Conservation (phyloP, 116 monocot genomes). For the Thalassia testudinum region DNA sequence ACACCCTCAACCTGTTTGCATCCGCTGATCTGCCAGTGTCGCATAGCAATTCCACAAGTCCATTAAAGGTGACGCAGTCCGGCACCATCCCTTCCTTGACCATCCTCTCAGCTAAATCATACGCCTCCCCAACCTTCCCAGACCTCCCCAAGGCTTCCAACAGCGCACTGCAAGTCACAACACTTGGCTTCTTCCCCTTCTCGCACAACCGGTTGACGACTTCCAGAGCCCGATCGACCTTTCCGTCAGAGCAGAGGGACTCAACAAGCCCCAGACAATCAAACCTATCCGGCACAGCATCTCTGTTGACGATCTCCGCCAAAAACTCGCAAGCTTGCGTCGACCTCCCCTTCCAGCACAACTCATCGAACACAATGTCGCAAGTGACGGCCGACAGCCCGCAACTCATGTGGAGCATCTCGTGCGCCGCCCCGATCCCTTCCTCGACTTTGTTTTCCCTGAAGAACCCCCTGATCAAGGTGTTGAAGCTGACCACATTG, state of each 20-base stretch:
- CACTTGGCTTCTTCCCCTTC: conserved; percentile 17
- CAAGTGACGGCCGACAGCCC: conserved; percentile 37
- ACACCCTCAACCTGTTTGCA: conserved; percentile 37
- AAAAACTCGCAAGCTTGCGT: conserved; percentile 36
- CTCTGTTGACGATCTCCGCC: conserved; percentile 23
- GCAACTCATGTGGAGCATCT: conserved; percentile 71
- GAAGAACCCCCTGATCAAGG: conserved; percentile 51
- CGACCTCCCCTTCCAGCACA: conserved; percentile 25
- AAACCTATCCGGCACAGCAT: conserved; percentile 37
- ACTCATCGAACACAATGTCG: conserved; percentile 55
- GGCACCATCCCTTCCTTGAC: conserved; percentile 34
- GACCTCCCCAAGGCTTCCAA: conserved; percentile 44
- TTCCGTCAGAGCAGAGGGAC: conserved; percentile 27
- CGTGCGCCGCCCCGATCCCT: conserved; percentile 50
- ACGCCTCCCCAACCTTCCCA: conserved; percentile 36
- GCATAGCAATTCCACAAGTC: conserved; percentile 50
- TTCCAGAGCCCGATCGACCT: conserved; percentile 25
- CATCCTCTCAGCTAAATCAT: conserved; percentile 35
- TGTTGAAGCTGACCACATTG: conserved; percentile 71
- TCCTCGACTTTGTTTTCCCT: conserved; percentile 29
- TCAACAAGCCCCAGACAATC: conserved; percentile 44
- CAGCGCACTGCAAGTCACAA: conserved; percentile 39
- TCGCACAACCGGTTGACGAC: conserved; percentile 30
- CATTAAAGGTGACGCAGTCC: conserved; percentile 60
- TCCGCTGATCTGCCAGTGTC: conserved; percentile 33